These are phyloP conservation scores for Trichoderma orchidacearum DNA, from an alignment of 495 filamentous ascomycete species.

Conservation along the genomic window DNA sequence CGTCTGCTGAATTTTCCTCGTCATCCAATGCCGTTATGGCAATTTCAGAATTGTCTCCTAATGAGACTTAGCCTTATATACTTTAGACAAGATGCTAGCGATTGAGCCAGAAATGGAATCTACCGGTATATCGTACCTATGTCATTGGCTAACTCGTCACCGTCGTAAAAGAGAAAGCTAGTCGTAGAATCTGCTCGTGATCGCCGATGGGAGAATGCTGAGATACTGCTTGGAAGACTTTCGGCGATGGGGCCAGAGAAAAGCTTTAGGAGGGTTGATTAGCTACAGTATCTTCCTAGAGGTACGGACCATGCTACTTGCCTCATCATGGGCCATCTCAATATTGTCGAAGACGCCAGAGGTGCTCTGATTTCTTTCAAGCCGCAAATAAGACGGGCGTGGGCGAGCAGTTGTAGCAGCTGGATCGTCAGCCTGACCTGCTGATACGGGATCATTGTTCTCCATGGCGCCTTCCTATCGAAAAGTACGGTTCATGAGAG, in stretches of 20 bases:
- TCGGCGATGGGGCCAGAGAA: slow-evolving; percentile 91
- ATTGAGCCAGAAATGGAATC: too few relatives aligned
- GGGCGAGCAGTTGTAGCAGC: neutral
- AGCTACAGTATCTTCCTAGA: neutral
- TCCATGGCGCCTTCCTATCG: neutral
- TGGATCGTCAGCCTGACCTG: neutral
- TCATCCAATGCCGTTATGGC: neutral
- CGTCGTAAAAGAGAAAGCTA: slow-evolving; percentile 85
- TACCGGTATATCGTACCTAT: neutral
- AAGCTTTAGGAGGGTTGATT: slow-evolving; percentile 38
- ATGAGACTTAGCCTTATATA: neutral
- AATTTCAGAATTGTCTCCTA: slow-evolving; percentile 23
- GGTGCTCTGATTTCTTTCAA: slow-evolving; percentile 49
- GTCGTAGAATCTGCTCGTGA: slow-evolving; percentile 66
- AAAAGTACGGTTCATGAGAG: neutral
- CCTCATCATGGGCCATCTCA: slow-evolving; percentile 98
- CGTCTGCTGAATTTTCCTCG: slow-evolving; percentile 26
- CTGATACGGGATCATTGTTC: neutral
- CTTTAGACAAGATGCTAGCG: neutral
- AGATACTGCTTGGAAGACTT: slow-evolving; percentile 80
- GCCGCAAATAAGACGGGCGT: neutral
- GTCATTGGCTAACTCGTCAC: slow-evolving; percentile 25
- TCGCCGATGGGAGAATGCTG: slow-evolving; percentile 73
- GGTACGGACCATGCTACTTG: slow-evolving; percentile 16
- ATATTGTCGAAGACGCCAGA: slow-evolving; percentile 83